Evolutionary conservation across 768 basidiomycete genomes (phyloP), one percentile per base, ranked within the genome.

Genomic region (Naematelia aurantialba): DNA sequence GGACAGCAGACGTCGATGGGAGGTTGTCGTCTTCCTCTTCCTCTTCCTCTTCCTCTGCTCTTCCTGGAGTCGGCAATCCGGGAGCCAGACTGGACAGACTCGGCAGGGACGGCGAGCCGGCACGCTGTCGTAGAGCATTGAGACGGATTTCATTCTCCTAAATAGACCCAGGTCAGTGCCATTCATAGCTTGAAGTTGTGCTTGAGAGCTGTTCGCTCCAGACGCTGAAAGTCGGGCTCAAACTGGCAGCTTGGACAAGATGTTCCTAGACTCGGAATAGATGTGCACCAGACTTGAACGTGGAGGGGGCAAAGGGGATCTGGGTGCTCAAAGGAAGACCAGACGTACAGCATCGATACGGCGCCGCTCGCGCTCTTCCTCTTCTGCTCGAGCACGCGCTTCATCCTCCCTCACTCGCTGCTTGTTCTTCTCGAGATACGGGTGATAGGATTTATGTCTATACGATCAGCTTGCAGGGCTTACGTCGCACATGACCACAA

Each of bases 401-500:
- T 78, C 78, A 63, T 78, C 78, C 50, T 76, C 71, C 24, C 76
- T 60, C 24, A 78, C 78, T 46, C 69, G 61, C 52, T 76, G 71
- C 63, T 78, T 78, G 68, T 78, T 78, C 62, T 65, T 70, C 56
- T 78, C 76, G 5, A 74, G 65, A 47, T 78, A 78, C 0, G 76
- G 76, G 47, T 78, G 78, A 47, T 78, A 78, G 3, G 75, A 76
- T 59, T 78, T 78, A 59, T 78, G 78, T 19, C 71, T 73, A 51
- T 1, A 3, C 17, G 14, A 12, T 27, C 25, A 30, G 21, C 4
- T 45, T 26, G 2, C 21, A 52, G 31, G 11, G 19, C 17, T n/a
- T 22, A 5, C 2, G 30, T 17, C n/a, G n/a, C n/a, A n/a, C n/a
- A n/a, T n/a, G n/a, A n/a, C n/a, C n/a, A n/a, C n/a, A n/a, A n/a